Conservation (phyloP, 2,329 filamentous ascomycete species). For the Lithohypha guttulata region DNA sequence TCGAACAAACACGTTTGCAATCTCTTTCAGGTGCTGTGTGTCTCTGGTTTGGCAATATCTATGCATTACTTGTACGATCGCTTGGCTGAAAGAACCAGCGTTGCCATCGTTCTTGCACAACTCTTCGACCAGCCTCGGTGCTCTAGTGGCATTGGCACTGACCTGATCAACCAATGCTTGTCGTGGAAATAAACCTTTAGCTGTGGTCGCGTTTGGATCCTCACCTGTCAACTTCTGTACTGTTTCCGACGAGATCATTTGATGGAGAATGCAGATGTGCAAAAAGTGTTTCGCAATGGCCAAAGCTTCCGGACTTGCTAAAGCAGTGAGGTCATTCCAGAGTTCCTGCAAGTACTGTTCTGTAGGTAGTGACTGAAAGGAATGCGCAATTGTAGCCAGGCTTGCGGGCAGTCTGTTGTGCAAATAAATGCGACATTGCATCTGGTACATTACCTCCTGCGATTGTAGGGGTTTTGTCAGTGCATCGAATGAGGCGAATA, state of each 20-base stretch:
- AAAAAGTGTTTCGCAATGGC: slow-evolving; percentile 73
- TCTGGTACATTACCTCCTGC: slow-evolving; percentile 52
- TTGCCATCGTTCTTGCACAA: slow-evolving; percentile 88
- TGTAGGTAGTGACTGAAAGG: slow-evolving; percentile 48
- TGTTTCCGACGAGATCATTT: slow-evolving; percentile 65
- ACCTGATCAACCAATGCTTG: slow-evolving; percentile 71
- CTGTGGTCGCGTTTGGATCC: slow-evolving; percentile 62
- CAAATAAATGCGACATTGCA: slow-evolving; percentile 69
- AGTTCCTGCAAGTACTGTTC: slow-evolving; percentile 58
- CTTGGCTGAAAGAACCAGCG: slow-evolving; percentile 71
- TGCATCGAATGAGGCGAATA: slow-evolving; percentile 80
- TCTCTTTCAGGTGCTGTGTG: slow-evolving; percentile 48
- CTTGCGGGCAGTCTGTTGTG: slow-evolving; percentile 60
- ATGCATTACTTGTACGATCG: slow-evolving; percentile 58
- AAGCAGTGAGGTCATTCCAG: slow-evolving; percentile 41
- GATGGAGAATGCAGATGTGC: slow-evolving; percentile 80
- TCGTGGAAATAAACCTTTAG: slow-evolving; percentile 61
- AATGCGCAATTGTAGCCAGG: slow-evolving; percentile 46
- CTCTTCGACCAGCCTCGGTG: slow-evolving; percentile 66
- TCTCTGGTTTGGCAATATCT: slow-evolving; percentile 49
- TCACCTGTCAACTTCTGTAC: slow-evolving; percentile 72
- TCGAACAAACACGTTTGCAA: slow-evolving; percentile 48
- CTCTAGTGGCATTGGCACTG: slow-evolving; percentile 60
- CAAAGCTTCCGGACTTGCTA: slow-evolving; percentile 38
- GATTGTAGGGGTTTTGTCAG: slow-evolving; percentile 32